Conservation (phyloP, 805 yeast species). For the Cyberlindnera sargentensis region DNA sequence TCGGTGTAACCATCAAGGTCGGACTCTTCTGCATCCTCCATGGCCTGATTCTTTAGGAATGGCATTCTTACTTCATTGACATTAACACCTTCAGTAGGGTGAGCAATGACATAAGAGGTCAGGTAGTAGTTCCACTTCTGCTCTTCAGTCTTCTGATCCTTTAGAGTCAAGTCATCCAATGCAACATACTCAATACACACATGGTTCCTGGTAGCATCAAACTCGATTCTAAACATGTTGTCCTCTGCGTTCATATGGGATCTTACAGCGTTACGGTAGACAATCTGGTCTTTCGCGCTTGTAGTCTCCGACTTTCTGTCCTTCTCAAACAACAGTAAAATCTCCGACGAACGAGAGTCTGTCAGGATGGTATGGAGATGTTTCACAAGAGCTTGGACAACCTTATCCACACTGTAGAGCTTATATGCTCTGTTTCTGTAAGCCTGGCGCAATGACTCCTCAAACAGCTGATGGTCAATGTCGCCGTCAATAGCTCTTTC, state of each 20-base stretch:
- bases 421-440: constrained; percentile 91
- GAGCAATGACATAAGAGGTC: constrained; percentile 88
- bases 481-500: constrained; percentile 81
- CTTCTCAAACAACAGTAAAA: constrained; percentile 71
- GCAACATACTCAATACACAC: constrained; percentile 79
- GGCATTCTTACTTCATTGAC: constrained; percentile 73
- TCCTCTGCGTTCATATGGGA: constrained; percentile 78
- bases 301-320: constrained; percentile 63
- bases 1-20: constrained; percentile 54
- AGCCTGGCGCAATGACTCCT: constrained; percentile 91
- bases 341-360: constrained; percentile 74
- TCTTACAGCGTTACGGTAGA: constrained; percentile 85
- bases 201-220: constrained; percentile 42
- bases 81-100: constrained; percentile 94
- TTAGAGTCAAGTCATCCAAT: constrained; percentile 80
- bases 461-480: constrained; percentile 90
- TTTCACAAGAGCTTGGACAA: constrained; percentile 73
- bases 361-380: constrained; percentile 81
- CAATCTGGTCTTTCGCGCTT: constrained; percentile 78
- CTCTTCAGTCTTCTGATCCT: constrained; percentile 59
- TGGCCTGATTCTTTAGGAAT: constrained; percentile 49
- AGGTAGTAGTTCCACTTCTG: constrained; percentile 91
- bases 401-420: constrained; percentile 88
- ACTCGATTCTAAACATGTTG: constrained; percentile 84
- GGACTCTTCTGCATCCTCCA: constrained; percentile 39